These are phyloP conservation scores for Pseudogymnoascus sp. DNA, from an alignment of 2,329 filamentous ascomycete genomes.

Conservation along the genomic window DNA sequence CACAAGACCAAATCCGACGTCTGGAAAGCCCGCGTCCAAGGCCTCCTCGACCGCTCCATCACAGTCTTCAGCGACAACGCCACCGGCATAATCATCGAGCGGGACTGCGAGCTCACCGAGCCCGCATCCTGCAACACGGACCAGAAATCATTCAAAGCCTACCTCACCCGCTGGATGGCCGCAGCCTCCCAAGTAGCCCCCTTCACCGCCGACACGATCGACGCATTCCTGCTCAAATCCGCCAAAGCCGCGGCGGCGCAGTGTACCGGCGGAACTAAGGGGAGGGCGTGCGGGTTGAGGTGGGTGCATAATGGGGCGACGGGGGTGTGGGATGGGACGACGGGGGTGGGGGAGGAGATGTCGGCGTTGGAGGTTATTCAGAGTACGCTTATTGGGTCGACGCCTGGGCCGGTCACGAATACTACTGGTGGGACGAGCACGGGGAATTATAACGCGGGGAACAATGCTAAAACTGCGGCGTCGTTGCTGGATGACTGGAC, in stretches of 20 bases:
- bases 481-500: not conserved
- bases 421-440: conserved; percentile 42
- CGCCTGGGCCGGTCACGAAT: conserved; percentile 36
- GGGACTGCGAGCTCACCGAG: conserved; percentile 46
- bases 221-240: conserved; percentile 42
- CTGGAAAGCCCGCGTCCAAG: conserved; percentile 32
- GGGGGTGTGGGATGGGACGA: conserved; percentile 33
- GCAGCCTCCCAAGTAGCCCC: conserved; percentile 50
- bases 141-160: conserved; percentile 59
- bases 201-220: conserved; percentile 41
- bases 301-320: conserved; percentile 34
- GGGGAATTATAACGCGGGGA: conserved; percentile 31
- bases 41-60: conserved; percentile 29
- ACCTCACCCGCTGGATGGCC: conserved; percentile 53
- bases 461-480: not conserved
- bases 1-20: conserved; percentile 32
- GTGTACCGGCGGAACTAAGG: conserved; percentile 41
- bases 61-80: conserved; percentile 32
- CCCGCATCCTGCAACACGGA: conserved; percentile 49
- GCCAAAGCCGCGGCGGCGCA: conserved; percentile 47
- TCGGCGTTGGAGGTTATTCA: conserved; percentile 44
- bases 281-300: conserved; percentile 35
- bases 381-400: conserved; percentile 29
- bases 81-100: conserved; percentile 51
- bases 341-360: conserved; percentile 51